These are phyloP conservation scores for Capsella rubella DNA, from an alignment of 441 rosid genomes.

Conservation along the genomic window DNA sequence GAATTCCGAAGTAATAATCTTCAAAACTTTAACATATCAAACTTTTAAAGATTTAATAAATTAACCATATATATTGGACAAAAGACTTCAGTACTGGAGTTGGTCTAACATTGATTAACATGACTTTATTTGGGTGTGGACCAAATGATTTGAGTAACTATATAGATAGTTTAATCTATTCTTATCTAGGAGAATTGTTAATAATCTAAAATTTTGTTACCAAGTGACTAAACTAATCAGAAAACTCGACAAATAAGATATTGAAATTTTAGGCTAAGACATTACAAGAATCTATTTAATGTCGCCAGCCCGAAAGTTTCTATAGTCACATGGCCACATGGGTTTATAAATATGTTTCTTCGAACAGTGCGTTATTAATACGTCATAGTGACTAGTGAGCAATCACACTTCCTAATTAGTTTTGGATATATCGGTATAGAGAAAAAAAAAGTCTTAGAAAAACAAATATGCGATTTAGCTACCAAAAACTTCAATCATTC, in stretches of 20 bases:
- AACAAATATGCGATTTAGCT: not conserved
- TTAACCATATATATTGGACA: not conserved
- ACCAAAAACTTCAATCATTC: not conserved
- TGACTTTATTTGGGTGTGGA: not conserved
- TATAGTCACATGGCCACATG: not conserved
- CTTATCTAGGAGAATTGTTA: not conserved
- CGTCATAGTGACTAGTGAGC: slow-evolving; percentile 14
- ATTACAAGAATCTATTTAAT: not conserved
- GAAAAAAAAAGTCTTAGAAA: not conserved
- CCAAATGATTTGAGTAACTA: not conserved
- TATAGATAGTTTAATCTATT: not conserved
- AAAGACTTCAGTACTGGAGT: not conserved
- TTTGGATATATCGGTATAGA: not conserved
- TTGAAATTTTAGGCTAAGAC: not conserved
- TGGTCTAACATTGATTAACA: not conserved
- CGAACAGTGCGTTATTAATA: slow-evolving; percentile 4
- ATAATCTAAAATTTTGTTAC: not conserved
- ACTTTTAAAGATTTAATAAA: no score
- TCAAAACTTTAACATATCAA: not conserved
- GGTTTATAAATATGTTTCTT: slow-evolving; percentile 6
- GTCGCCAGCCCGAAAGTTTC: slow-evolving; percentile 1
- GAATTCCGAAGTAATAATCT: not conserved
- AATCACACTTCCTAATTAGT: not conserved
- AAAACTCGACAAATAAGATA: not conserved
- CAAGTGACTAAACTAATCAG: not conserved